phyloP scores from a whole-genome alignment of 768 basidiomycete genomes.

The Trametes maxima region DNA sequence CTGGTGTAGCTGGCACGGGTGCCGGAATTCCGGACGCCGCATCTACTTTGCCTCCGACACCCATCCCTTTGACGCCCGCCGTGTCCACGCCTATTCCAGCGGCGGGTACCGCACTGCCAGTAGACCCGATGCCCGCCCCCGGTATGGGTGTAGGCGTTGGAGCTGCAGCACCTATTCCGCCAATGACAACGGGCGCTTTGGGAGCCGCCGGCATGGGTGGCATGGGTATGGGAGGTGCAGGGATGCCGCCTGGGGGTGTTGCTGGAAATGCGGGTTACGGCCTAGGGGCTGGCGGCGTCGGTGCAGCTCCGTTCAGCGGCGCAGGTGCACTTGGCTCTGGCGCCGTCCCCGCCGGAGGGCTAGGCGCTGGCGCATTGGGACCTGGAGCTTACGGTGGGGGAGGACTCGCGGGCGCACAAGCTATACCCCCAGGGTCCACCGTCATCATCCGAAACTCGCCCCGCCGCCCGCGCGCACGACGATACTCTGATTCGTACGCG shows the following conservation, averaged over 20 bases:
- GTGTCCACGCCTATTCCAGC: background rate
- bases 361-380: background rate
- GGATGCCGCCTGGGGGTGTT: background rate
- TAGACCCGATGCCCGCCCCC: slow-evolving; percentile 5
- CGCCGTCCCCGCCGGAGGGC: background rate
- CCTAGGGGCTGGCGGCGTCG: background rate
- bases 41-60: no score
- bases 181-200: background rate
- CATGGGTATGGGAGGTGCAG: background rate
- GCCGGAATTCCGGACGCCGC: no score
- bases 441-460: slow-evolving; percentile 20
- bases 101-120: background rate
- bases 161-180: background rate
- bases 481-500: slow-evolving; percentile 8
- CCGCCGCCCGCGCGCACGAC: slow-evolving; percentile 7
- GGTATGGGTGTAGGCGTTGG: background rate
- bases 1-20: background rate
- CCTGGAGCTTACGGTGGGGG: background rate
- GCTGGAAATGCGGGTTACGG: background rate
- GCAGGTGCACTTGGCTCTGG: background rate
- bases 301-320: background rate
- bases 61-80: no score
- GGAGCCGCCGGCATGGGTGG: background rate
- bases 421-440: slow-evolving; percentile 24
- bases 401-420: background rate